Conservation (phyloP, 176 grass and related monocot genomes). For the Pontederia paniculata region DNA sequence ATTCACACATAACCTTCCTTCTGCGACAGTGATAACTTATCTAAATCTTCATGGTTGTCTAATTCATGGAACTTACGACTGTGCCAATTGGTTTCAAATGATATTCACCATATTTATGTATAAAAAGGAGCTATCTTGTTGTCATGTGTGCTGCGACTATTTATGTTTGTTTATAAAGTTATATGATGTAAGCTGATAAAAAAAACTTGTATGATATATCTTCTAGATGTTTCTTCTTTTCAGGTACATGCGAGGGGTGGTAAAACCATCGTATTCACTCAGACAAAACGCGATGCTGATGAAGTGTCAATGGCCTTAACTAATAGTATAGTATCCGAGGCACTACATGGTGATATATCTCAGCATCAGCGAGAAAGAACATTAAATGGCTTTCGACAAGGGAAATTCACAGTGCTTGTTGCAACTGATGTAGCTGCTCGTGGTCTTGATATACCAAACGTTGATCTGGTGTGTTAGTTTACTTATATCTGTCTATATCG, state of each 20-base stretch:
- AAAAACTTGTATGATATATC: neutral
- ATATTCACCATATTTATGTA: neutral
- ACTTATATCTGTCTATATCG: too few relatives aligned
- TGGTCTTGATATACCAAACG: conserved; percentile 97
- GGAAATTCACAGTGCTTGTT: conserved; percentile 95
- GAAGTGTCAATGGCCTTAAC: conserved; percentile 76
- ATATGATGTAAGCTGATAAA: too few relatives aligned
- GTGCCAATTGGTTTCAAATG: too few relatives aligned
- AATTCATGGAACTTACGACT: too few relatives aligned
- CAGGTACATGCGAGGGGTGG: conserved; percentile 99
- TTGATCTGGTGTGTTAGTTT: conserved; percentile 70
- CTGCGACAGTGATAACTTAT: too few relatives aligned
- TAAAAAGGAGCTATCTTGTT: neutral
- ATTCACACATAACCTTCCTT: too few relatives aligned
- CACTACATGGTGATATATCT: conserved; percentile 97
- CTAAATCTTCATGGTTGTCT: too few relatives aligned
- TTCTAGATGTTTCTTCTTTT: neutral
- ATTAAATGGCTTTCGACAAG: conserved; percentile 83
- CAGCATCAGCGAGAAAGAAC: conserved; percentile 98
- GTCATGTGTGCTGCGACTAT: neutral
- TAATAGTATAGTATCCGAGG: conserved; percentile 92
- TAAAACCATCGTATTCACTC: conserved; percentile 96
- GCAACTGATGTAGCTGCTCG: conserved; percentile 96
- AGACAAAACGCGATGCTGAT: conserved; percentile 84
- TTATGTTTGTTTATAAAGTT: neutral